phyloP scores from a whole-genome alignment of 2,329 filamentous ascomycete species.

The Ophiocordyceps robertsii region DNA sequence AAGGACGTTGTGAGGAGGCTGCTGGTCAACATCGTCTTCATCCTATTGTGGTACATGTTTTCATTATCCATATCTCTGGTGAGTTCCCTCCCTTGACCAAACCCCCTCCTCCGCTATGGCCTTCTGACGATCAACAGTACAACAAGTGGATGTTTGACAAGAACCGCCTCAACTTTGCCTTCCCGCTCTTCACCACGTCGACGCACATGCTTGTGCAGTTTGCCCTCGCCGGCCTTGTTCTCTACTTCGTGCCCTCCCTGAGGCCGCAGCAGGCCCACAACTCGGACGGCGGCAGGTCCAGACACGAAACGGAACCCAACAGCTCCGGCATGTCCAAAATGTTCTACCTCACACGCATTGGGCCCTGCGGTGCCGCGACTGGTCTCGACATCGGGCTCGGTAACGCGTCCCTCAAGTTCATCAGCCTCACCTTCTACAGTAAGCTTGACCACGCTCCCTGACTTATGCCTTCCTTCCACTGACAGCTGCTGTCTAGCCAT shows the following conservation, averaged over 20 bases:
- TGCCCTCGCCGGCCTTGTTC: constrained; percentile 57
- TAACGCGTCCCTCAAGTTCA: constrained; percentile 92
- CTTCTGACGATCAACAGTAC: constrained; percentile 47
- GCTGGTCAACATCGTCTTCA: constrained; percentile 65
- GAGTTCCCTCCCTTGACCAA: constrained; percentile 24
- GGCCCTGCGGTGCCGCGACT: constrained; percentile 83
- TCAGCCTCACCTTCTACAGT: constrained; percentile 93
- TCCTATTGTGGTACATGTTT: constrained; percentile 79
- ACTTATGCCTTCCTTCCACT: constrained; percentile 4
- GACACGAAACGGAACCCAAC: constrained; percentile 39
- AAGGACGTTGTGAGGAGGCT: constrained; percentile 56
- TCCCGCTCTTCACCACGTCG: constrained; percentile 88
- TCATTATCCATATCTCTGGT: constrained; percentile 86
- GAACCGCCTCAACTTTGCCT: constrained; percentile 76
- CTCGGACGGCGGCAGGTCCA: constrained; percentile 35
- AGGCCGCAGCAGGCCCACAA: constrained; percentile 47
- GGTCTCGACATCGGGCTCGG: constrained; percentile 92
- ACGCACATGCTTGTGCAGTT: constrained; percentile 97
- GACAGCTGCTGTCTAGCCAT: constrained; percentile 46
- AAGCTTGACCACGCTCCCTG: constrained; percentile 17
- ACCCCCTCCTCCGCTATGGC: background rate
- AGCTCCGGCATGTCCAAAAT: constrained; percentile 64
- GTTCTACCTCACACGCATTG: constrained; percentile 87
- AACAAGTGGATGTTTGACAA: constrained; percentile 99
- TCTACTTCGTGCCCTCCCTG: constrained; percentile 71